Evolutionary conservation across 192 early-diverging fungal genomes (phyloP).

Genomic region (Pilaira anomala): DNA sequence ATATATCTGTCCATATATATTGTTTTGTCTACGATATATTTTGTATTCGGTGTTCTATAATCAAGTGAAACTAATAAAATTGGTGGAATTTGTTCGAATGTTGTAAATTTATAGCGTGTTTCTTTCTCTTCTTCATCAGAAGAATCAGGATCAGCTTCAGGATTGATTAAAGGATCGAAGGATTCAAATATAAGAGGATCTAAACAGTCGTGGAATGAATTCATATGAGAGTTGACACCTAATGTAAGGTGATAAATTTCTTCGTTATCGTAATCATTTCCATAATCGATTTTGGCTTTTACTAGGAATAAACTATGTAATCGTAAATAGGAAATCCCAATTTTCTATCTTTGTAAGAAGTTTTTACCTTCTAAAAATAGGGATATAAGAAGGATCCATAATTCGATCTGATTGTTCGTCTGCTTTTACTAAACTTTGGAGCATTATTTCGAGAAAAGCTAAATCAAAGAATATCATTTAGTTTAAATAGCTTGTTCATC

Average conservation of each 20-base stretch:
- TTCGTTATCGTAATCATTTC: conserved; percentile 14
- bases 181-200: conserved; percentile 32
- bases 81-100: conserved; percentile 29
- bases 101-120: conserved; percentile 20
- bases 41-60: background rate
- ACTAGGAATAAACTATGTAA: conserved; percentile 23
- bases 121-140: conserved; percentile 1
- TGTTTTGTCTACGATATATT: conserved; percentile 22
- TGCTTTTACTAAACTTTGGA: conserved; percentile 6
- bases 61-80: conserved; percentile 26
- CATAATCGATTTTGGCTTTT: conserved; percentile 12
- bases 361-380: conserved; percentile 6
- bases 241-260: conserved; percentile 29
- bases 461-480: too few relatives aligned
- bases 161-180: background rate
- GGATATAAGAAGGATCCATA: background rate
- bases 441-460: conserved; percentile 24
- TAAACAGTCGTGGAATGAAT: conserved; percentile 26
- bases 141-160: background rate
- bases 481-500: too few relatives aligned
- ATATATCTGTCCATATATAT: conserved; percentile 44
- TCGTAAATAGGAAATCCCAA: background rate
- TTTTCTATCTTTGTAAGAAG: background rate
- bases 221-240: background rate
- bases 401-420: conserved; percentile 1